Evolutionary conservation across 2,329 filamentous ascomycete species (phyloP).

Genomic region (Pseudocercospora fuligena): DNA sequence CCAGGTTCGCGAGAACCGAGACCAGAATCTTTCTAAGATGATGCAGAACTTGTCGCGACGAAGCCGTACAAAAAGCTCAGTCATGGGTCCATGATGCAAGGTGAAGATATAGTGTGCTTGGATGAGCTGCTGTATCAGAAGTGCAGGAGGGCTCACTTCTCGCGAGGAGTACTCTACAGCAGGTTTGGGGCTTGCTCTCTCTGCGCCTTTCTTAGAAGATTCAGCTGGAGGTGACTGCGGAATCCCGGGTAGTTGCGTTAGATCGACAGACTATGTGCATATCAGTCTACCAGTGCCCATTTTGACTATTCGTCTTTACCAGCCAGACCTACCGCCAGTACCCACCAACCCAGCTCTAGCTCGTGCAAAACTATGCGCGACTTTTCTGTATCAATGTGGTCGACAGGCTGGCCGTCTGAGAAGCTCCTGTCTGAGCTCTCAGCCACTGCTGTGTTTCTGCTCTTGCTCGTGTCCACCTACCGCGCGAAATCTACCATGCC

Average conservation of each 20-base stretch:
- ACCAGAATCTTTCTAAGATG: conserved; percentile 82
- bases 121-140: conserved; percentile 79
- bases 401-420: conserved; percentile 74
- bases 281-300: conserved; percentile 11
- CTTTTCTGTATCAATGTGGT: conserved; percentile 90
- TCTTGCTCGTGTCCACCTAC: conserved; percentile 44
- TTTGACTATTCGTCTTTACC: conserved; percentile 4
- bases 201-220: conserved; percentile 31
- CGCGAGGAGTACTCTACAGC: conserved; percentile 81
- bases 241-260: conserved; percentile 70
- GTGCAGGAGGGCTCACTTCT: conserved; percentile 80
- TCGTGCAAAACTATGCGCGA: conserved; percentile 83
- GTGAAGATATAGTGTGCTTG: conserved; percentile 84
- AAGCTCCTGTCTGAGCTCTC: conserved; percentile 64
- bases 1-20: conserved; percentile 70
- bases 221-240: conserved; percentile 40
- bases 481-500: conserved; percentile 92
- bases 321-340: conserved; percentile 73
- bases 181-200: conserved; percentile 36
- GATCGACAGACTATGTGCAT: conserved; percentile 70
- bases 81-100: conserved; percentile 80
- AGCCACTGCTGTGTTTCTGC: conserved; percentile 30
- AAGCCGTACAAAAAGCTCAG: conserved; percentile 68
- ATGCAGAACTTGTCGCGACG: conserved; percentile 71
- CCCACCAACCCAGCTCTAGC: conserved; percentile 92